phyloP scores from a whole-genome alignment of 1,284 basidiomycete species.

The Coriolopsis trogii region DNA sequence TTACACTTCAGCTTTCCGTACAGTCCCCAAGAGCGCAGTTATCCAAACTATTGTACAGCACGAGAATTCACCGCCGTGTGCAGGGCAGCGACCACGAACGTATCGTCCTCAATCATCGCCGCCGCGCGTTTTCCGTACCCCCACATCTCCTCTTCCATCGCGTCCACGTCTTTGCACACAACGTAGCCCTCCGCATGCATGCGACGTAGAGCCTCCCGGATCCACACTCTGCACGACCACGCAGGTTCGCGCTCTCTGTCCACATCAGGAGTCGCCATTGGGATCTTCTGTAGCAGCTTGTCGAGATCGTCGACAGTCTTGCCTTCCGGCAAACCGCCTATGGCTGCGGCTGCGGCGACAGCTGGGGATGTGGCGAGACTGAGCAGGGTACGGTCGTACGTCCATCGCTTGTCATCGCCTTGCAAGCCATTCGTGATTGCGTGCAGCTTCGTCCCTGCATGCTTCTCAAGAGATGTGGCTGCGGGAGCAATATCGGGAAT shows the following conservation, averaged over 20 bases:
- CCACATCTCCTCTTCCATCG: conserved; percentile 20
- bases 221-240: conserved; percentile 20
- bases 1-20: no score
- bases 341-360: conserved; percentile 10
- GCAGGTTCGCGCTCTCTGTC: conserved; percentile 8
- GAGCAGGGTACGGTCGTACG: conserved; percentile 9
- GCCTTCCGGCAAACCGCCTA: conserved; percentile 5
- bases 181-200: conserved; percentile 12
- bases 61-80: background rate
- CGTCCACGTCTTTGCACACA: conserved; percentile 11
- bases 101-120: conserved; percentile 10
- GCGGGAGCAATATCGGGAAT: conserved; percentile 4
- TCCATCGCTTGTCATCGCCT: conserved; percentile 8
- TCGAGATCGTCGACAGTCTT: conserved; percentile 9
- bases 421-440: conserved; percentile 15
- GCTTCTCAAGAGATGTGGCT: background rate
- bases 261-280: conserved; percentile 5
- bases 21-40: no score
- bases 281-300: conserved; percentile 6
- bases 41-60: background rate
- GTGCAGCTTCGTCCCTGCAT: conserved; percentile 11
- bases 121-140: conserved; percentile 10
- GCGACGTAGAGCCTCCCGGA: conserved; percentile 14
- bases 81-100: conserved; percentile 6
- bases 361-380: conserved; percentile 6